Base-by-base conservation (phyloP, 306 rosid species). In the Styphnolobium japonicum region DNA sequence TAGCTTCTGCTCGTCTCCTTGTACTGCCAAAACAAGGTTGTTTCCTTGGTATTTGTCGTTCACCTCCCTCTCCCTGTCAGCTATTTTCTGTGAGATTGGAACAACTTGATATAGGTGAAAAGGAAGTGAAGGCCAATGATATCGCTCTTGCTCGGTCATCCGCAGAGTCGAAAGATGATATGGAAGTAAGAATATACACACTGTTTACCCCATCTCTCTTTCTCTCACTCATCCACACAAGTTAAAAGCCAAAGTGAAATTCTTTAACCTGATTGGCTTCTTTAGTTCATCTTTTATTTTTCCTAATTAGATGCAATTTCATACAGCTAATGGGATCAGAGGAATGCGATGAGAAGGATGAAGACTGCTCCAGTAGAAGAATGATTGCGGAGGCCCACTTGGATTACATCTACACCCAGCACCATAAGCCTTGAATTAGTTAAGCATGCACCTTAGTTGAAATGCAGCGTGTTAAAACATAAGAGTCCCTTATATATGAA, bases 381-480 rank as follows among this genome's bases (percentile, higher is more conserved):
- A 85, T 88, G 89, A 58, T 81, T 52, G 78, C 73, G 42, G 87
- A 90, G 62, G 91, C 92, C 16, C 95, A 90, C 79, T 82, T 90
- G 88, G 92, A 90, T 75, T 88, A 87, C 82, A 89, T 88, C 18
- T 83, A 88, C 75, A 90, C 89, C 33, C 89, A 90, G 74, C 64
- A 81, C 57, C 85, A 70, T 52, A 75, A 75, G 48, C 89, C 88
- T 39, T 80, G 60, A 53, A 51, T 51, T 70, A 42, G 22, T 12
- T 27, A 36, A 37, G 25, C 78, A 52, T 34, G 18, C 23, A 67
- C 56, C 56, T 7, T n/a, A n/a, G n/a, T n/a, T n/a, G n/a, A 18
- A 2, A 36, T 36, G 40, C 33, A 7, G 36, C 1, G 12, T 53
- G 31, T 10, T 25, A 19, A 19, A 21, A 21, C 29, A 53, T 19